Evolutionary conservation across 176 grass and related monocot genomes (phyloP).

Genomic region (Carex littledalei): DNA sequence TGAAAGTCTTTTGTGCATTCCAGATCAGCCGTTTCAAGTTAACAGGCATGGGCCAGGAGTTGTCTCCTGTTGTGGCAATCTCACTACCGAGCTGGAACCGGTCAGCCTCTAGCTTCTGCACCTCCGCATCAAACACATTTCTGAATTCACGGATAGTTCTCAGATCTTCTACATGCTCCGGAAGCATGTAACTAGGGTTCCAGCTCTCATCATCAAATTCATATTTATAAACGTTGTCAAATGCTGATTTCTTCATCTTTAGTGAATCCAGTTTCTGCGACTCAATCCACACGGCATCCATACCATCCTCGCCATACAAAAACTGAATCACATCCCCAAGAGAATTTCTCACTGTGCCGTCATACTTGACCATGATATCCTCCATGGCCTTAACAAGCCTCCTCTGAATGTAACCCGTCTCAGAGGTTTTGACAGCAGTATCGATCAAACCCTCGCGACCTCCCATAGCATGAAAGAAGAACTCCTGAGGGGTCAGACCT

Average conservation of each 20-base stretch:
- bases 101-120: slow-evolving; percentile 90
- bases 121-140: slow-evolving; percentile 96
- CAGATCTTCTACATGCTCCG: slow-evolving; percentile 95
- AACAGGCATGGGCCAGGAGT: slow-evolving; percentile 82
- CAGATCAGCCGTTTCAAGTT: slow-evolving; percentile 93
- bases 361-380: slow-evolving; percentile 99
- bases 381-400: slow-evolving; percentile 99
- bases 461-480: slow-evolving; percentile 94
- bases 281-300: slow-evolving; percentile 99
- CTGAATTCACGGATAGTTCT: slow-evolving; percentile 91
- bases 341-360: slow-evolving; percentile 96
- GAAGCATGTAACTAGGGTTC: slow-evolving; percentile 89
- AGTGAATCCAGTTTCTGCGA: slow-evolving; percentile 84
- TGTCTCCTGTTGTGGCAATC: slow-evolving; percentile 87
- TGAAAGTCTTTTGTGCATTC: slow-evolving; percentile 99
- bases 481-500: slow-evolving; percentile 87
- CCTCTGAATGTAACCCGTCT: slow-evolving; percentile 92
- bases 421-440: slow-evolving; percentile 88
- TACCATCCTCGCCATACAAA: slow-evolving; percentile 97
- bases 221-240: slow-evolving; percentile 66
- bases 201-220: slow-evolving; percentile 91
- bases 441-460: slow-evolving; percentile 85
- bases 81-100: slow-evolving; percentile 83
- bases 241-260: slow-evolving; percentile 85
- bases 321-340: slow-evolving; percentile 96